These are phyloP conservation scores for Endocarpon pusillum DNA, from an alignment of 495 filamentous ascomycete genomes.

Conservation along the genomic window DNA sequence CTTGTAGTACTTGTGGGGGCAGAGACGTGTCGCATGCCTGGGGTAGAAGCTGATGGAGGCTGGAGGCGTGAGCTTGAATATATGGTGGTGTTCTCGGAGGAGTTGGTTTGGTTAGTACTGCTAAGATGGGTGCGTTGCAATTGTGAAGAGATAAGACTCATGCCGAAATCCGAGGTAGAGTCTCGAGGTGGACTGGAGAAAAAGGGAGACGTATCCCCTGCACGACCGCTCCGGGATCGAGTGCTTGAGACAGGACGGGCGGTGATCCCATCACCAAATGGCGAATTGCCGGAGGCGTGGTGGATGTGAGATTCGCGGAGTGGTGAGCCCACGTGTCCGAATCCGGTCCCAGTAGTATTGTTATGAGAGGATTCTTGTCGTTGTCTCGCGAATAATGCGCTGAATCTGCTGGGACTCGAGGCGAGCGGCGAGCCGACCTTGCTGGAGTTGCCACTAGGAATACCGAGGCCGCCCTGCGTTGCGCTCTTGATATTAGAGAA, in stretches of 20 bases:
- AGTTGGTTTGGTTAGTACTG: no score
- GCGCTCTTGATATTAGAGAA: no score
- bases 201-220: constrained; percentile 46
- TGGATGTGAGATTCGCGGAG: constrained; percentile 59
- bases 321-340: constrained; percentile 85
- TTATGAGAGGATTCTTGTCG: no score
- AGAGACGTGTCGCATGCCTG: constrained; percentile 7
- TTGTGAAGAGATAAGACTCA: constrained; percentile 58
- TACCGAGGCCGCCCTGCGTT: constrained; percentile 40
- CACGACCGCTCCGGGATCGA: no score
- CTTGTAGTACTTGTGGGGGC: no score
- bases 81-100: constrained; percentile 28
- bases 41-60: constrained; percentile 6
- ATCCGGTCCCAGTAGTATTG: no score
- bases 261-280: no score
- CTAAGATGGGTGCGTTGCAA: no score
- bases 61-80: constrained; percentile 28
- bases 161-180: no score
- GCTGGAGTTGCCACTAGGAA: constrained; percentile 40
- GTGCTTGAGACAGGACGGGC: no score
- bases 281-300: no score
- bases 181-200: constrained; percentile 50
- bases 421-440: constrained; percentile 70
- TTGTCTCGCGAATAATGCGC: constrained; percentile 61
- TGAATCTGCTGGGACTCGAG: constrained; percentile 75